Percentiles rank a stretch among this genome's conserved stretches.
Conservation (phyloP, 768 basidiomycete species). For the Naganishia antarctica region DNA sequence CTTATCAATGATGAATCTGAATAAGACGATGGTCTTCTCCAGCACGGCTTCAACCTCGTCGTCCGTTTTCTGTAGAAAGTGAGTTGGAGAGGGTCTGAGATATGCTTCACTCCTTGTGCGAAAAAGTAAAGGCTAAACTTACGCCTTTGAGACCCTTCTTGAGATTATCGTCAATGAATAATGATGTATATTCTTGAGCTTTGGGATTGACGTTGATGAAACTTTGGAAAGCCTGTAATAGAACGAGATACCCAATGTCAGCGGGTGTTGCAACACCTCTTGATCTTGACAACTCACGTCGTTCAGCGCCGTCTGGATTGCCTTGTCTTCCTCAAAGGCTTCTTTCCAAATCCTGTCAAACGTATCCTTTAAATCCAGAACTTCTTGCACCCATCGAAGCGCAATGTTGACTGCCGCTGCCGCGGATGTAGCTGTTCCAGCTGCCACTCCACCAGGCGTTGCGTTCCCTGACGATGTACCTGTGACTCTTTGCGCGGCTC, state of each 20-base stretch:
- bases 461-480: neutral
- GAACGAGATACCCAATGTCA: neutral
- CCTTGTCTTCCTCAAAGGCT: constrained; percentile 68
- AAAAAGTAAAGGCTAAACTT: constrained; percentile 45
- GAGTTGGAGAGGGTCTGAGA: neutral
- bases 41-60: constrained; percentile 79
- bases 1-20: constrained; percentile 89
- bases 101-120: neutral
- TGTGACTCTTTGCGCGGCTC: constrained; percentile 5
- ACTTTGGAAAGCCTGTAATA: constrained; percentile 73
- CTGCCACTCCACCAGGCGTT: neutral
- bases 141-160: constrained; percentile 92
- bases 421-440: constrained; percentile 27
- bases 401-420: constrained; percentile 58
- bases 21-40: constrained; percentile 93
- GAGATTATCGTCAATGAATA: constrained; percentile 94
- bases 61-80: constrained; percentile 75
- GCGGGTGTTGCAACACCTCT: neutral
- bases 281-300: constrained; percentile 56
- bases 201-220: constrained; percentile 85
- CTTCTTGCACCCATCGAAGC: constrained; percentile 86
- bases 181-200: constrained; percentile 86
- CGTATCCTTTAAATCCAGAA: constrained; percentile 84
- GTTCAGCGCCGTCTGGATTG: constrained; percentile 73
- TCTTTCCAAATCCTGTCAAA: constrained; percentile 70